Conservation (phyloP, 176 grass and related monocot genomes). For the Luzula sylvatica region DNA sequence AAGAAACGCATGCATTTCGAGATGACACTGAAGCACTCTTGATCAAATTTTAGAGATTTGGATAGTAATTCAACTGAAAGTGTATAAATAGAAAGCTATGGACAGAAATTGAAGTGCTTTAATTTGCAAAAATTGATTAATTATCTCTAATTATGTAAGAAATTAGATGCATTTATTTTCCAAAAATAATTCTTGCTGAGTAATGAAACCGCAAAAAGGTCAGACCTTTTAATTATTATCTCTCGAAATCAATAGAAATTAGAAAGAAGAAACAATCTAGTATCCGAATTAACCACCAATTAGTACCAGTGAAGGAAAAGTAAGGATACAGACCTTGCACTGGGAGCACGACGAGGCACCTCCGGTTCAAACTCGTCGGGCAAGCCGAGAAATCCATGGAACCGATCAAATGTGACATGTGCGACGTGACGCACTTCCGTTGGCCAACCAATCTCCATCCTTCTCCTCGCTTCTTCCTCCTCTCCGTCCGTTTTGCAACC, state of each 20-base stretch:
- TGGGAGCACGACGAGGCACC: conserved; percentile 62
- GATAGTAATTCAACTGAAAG: no score
- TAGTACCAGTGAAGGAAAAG: neutral
- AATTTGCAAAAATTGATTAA: no score
- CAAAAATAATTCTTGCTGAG: no score
- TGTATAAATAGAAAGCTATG: neutral
- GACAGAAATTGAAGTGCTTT: no score
- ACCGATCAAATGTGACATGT: conserved; percentile 92
- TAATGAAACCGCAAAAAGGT: no score
- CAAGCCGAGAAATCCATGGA: conserved; percentile 92
- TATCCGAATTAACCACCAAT: neutral
- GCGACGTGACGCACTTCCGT: conserved; percentile 87
- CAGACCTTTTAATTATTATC: no score
- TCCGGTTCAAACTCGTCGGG: conserved; percentile 96
- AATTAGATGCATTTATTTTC: no score
- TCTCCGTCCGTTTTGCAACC: conserved; percentile 43
- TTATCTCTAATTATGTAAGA: no score
- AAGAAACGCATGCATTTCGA: no score
- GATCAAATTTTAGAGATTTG: no score
- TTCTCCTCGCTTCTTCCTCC: neutral
- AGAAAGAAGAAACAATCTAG: neutral
- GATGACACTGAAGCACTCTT: no score
- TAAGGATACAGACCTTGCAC: conserved; percentile 51
- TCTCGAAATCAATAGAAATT: no score
- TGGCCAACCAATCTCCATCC: conserved; percentile 90